phyloP scores from a whole-genome alignment of 306 rosid species.

The Acacia crassicarpa region DNA sequence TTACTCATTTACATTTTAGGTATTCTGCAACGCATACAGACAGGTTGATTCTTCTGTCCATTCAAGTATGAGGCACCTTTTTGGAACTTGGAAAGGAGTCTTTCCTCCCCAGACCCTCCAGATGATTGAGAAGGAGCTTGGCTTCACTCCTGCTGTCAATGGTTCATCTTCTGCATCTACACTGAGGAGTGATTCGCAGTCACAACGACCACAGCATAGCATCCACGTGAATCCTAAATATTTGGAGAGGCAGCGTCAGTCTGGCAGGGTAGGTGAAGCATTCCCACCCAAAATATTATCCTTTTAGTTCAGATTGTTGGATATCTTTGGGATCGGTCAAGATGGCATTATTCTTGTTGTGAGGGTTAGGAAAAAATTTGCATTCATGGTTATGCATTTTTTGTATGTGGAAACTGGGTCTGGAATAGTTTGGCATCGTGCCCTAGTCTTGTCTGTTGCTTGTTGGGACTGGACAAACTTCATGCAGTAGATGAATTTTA shows the following conservation, averaged over 20 bases:
- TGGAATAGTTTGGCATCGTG: slow-evolving; percentile 13
- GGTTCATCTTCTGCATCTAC: slow-evolving; percentile 68
- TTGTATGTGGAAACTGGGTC: slow-evolving; percentile 17
- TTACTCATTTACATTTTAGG: slow-evolving; percentile 64
- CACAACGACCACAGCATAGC: slow-evolving; percentile 86
- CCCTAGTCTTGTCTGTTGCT: slow-evolving; percentile 11
- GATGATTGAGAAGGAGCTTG: slow-evolving; percentile 87
- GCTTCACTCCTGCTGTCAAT: slow-evolving; percentile 61
- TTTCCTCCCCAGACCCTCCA: slow-evolving; percentile 86
- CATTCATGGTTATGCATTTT: background rate
- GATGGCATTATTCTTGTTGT: background rate
- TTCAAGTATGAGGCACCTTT: slow-evolving; percentile 91
- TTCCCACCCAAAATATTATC: slow-evolving; percentile 18
- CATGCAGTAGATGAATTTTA: background rate
- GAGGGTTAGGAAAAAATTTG: background rate
- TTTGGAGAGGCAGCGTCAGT: slow-evolving; percentile 92
- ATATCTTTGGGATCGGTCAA: slow-evolving; percentile 12
- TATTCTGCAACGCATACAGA: slow-evolving; percentile 91
- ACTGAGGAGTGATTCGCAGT: slow-evolving; percentile 77
- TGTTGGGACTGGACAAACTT: background rate
- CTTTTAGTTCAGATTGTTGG: slow-evolving; percentile 14
- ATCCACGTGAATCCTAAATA: slow-evolving; percentile 97
- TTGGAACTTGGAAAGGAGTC: slow-evolving; percentile 98
- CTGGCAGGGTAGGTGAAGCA: slow-evolving; percentile 65
- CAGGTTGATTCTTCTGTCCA: slow-evolving; percentile 85